A percentile compares a stretch with the other conserved stretches of the same genome.
Conservation (phyloP, 345 rosid species). For the Lumnitzera racemosa region DNA sequence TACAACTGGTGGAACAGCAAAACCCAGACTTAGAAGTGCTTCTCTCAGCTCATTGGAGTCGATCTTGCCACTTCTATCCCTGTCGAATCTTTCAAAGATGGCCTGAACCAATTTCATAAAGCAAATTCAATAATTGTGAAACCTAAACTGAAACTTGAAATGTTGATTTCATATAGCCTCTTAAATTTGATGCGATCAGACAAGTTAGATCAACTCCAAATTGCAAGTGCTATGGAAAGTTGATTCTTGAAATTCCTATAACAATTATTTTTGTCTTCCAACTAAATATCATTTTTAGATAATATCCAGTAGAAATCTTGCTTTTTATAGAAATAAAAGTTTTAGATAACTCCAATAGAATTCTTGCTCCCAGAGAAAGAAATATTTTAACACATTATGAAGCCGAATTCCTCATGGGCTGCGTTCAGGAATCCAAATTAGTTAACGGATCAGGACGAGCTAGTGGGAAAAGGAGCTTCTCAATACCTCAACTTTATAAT, state of each 20-base stretch:
- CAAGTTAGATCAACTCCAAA: no score
- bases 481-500: no score
- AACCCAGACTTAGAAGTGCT: slow-evolving; percentile 80
- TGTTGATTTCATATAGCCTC: background rate
- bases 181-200: no score
- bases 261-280: background rate
- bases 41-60: slow-evolving; percentile 76
- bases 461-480: no score
- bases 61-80: slow-evolving; percentile 82
- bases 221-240: no score
- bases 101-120: slow-evolving; percentile 28
- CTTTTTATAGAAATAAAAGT: background rate
- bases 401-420: no score
- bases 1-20: slow-evolving; percentile 60
- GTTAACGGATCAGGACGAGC: no score
- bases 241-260: background rate
- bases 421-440: no score
- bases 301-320: background rate
- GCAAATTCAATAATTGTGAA: background rate
- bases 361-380: background rate
- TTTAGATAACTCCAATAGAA: background rate
- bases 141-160: background rate
- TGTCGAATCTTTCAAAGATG: slow-evolving; percentile 76
- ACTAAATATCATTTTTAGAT: background rate
- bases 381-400: no score